phyloP scores from a whole-genome alignment of 2,329 filamentous ascomycete genomes.

The Pseudogymnoascus sp. region DNA sequence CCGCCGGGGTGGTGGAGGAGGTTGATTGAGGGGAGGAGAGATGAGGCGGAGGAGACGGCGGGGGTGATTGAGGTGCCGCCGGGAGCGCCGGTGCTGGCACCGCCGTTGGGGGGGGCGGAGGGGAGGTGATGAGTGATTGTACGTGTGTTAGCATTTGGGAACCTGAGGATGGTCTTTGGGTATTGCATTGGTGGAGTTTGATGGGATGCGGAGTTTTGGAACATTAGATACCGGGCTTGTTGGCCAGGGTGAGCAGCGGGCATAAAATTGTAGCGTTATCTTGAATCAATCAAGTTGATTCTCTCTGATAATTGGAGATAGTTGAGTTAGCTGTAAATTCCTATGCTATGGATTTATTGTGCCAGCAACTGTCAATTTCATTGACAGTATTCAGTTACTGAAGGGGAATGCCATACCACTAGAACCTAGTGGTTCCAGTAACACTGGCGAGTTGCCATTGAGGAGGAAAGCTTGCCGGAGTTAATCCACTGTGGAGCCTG shows the following conservation, averaged over 20 bases:
- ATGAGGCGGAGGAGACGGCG: not conserved
- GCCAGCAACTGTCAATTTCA: not conserved
- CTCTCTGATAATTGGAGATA: not conserved
- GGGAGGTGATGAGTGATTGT: not conserved
- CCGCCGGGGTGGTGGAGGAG: conserved; percentile 80
- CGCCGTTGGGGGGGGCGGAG: not conserved
- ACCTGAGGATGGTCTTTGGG: not conserved
- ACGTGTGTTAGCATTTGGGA: conserved; percentile 1
- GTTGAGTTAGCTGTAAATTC: not conserved
- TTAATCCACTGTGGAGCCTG: not conserved
- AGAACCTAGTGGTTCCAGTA: not conserved
- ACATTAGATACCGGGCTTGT: not conserved
- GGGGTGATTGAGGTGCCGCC: not conserved
- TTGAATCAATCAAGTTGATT: not conserved
- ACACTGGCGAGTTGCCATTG: not conserved
- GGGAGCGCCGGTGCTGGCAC: not conserved
- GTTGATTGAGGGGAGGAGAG: not conserved
- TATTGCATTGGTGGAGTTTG: not conserved
- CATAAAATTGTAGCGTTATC: not conserved
- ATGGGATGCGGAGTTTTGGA: not conserved
- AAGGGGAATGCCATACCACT: not conserved
- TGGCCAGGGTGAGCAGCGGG: not conserved
- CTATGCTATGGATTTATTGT: not conserved
- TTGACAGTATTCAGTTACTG: not conserved
- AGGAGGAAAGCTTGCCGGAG: too few species aligned